Percentiles rank a stretch among this genome's conserved stretches.
phyloP scores from a whole-genome alignment of 2,329 filamentous ascomycete genomes.

The Lachnellula willkommii region DNA sequence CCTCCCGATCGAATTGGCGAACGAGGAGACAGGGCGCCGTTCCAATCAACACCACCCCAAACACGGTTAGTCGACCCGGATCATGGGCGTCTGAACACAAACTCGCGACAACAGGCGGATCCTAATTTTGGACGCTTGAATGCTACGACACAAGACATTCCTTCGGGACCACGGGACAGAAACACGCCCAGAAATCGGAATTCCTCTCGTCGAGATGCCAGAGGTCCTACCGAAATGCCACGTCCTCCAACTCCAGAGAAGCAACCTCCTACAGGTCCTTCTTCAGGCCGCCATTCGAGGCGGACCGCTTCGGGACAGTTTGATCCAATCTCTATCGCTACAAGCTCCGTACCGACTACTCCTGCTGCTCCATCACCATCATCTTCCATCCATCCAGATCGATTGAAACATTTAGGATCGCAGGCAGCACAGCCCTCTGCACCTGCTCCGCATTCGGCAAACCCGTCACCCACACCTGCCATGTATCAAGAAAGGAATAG shows the following conservation, averaged over 20 bases:
- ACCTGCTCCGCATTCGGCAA: slow-evolving; percentile 31
- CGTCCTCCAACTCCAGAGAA: slow-evolving; percentile 30
- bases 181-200: slow-evolving; percentile 34
- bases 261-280: slow-evolving; percentile 32
- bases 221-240: slow-evolving; percentile 18
- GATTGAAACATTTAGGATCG: slow-evolving; percentile 43
- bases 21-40: slow-evolving; percentile 40
- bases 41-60: slow-evolving; percentile 33
- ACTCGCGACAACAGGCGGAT: slow-evolving; percentile 44
- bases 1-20: slow-evolving; percentile 43
- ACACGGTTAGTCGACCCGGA: slow-evolving; percentile 42
- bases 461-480: slow-evolving; percentile 26
- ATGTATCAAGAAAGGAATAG: slow-evolving; percentile 31
- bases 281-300: slow-evolving; percentile 26
- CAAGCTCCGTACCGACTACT: slow-evolving; percentile 18
- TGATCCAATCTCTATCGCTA: slow-evolving; percentile 21
- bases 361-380: slow-evolving; percentile 24
- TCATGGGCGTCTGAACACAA: slow-evolving; percentile 39
- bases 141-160: slow-evolving; percentile 41
- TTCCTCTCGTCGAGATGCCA: slow-evolving; percentile 18
- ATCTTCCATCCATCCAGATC: slow-evolving; percentile 45
- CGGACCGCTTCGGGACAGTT: slow-evolving; percentile 25
- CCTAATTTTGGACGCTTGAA: slow-evolving; percentile 60
- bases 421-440: slow-evolving; percentile 26
- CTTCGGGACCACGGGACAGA: slow-evolving; percentile 52